A percentile compares a stretch with the other conserved stretches of the same genome.
phyloP scores from a whole-genome alignment of 129 eudicot genomes.

The Heracleum sosnowskyi region DNA sequence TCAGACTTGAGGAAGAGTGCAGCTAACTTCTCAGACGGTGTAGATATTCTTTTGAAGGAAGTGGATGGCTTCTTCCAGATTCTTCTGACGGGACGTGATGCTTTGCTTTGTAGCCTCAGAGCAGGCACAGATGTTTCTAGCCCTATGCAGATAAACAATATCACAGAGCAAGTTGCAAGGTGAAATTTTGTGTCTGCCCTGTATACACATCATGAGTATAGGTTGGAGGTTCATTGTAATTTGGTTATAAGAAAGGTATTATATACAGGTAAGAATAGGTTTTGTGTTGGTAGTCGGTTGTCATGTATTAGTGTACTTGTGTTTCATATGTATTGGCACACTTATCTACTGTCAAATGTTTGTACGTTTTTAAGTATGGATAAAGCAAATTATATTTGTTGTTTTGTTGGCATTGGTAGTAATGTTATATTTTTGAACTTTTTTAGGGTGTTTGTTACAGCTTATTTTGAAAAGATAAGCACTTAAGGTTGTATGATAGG shows the following conservation, averaged over 20 bases:
- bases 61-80: constrained; percentile 71
- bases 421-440: neutral
- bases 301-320: constrained; percentile 2
- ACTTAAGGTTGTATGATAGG: neutral
- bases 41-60: constrained; percentile 65
- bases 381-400: neutral
- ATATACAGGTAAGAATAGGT: neutral
- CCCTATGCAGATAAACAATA: neutral
- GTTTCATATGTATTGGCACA: constrained; percentile 8
- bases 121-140: constrained; percentile 14
- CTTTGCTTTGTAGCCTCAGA: constrained; percentile 70
- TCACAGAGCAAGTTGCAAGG: constrained; percentile 22
- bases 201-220: constrained; percentile 11
- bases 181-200: constrained; percentile 16
- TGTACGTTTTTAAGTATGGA: neutral
- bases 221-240: constrained; percentile 11
- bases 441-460: neutral
- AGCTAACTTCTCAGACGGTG: constrained; percentile 52
- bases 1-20: constrained; percentile 30
- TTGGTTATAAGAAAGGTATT: constrained; percentile 4
- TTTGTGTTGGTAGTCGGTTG: neutral
- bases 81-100: constrained; percentile 66
- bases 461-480: neutral
- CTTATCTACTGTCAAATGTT: constrained; percentile 6
- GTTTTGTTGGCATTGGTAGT: neutral